Evolutionary conservation across 2,329 filamentous ascomycete species (phyloP).

Genomic region (Clonostachys chloroleuca): DNA sequence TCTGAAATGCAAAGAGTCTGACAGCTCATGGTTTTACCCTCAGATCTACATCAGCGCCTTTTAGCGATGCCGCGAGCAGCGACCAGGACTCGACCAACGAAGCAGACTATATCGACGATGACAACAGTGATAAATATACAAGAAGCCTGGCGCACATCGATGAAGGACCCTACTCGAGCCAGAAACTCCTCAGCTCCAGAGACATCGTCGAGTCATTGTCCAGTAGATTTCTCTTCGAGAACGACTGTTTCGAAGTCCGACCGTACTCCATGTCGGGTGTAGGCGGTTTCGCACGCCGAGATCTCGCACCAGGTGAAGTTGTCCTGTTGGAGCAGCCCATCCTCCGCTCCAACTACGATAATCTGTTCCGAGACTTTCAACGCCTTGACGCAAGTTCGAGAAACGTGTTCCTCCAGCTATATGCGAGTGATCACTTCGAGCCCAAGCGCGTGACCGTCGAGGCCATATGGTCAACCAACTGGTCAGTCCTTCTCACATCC

Average conservation of each 20-base stretch:
- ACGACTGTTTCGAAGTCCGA: constrained; percentile 32
- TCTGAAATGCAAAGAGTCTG: too few species aligned
- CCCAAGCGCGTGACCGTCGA: constrained; percentile 11
- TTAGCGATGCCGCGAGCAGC: too few species aligned
- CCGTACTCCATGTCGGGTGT: constrained; percentile 35
- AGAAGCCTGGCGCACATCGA: too few species aligned
- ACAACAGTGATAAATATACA: too few species aligned
- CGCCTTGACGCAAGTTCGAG: constrained; percentile 21
- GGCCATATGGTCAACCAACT: constrained; percentile 41
- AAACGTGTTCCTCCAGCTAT: constrained; percentile 28
- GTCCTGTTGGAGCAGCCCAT: constrained; percentile 41
- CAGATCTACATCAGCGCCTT: too few species aligned
- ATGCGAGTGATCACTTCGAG: constrained; percentile 22
- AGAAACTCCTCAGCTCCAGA: background rate
- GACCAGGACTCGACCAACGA: too few species aligned
- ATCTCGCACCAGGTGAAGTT: constrained; percentile 27
- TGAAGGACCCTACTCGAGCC: too few species aligned
- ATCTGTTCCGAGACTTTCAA: constrained; percentile 27
- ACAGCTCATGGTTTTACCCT: too few species aligned
- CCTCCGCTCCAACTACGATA: constrained; percentile 18
- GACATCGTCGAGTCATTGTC: background rate
- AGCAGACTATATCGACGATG: too few species aligned
- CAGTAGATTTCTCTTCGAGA: constrained; percentile 19
- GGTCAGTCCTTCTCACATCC: constrained; percentile 23
- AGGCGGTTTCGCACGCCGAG: constrained; percentile 37